These are phyloP conservation scores for Vitis rupestris DNA, from an alignment of 164 flowering plant genomes.

Conservation along the genomic window DNA sequence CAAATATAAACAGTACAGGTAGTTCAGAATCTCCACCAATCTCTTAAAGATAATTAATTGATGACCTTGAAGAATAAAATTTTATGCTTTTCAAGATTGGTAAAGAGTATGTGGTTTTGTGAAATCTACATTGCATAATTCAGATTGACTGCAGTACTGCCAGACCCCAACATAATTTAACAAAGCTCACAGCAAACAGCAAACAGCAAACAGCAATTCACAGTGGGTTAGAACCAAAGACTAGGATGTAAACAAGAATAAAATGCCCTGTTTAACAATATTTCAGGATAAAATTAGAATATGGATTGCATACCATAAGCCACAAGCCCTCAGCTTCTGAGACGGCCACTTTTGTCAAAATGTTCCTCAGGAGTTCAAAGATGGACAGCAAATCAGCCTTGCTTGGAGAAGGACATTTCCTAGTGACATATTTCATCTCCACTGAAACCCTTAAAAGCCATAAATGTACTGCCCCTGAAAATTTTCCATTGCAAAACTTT, in stretches of 20 bases:
- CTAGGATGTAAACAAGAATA: too few relatives aligned
- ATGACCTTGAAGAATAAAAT: neutral
- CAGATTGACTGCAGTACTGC: too few relatives aligned
- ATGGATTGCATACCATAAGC: constrained; percentile 63
- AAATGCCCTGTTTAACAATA: too few relatives aligned
- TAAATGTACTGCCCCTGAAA: constrained; percentile 42
- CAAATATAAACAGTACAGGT: neutral
- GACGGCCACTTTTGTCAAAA: constrained; percentile 46
- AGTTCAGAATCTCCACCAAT: neutral
- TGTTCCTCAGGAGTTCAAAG: constrained; percentile 46
- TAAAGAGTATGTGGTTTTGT: too few relatives aligned
- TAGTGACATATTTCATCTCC: constrained; percentile 47
- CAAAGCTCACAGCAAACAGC: too few relatives aligned
- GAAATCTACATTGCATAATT: too few relatives aligned
- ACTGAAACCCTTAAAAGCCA: constrained; percentile 64
- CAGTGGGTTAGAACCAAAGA: too few relatives aligned
- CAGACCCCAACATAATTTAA: neutral
- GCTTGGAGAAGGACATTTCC: constrained; percentile 33
- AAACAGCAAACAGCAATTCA: too few relatives aligned
- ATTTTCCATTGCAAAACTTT: constrained; percentile 55
- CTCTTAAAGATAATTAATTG: neutral
- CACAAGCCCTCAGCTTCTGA: constrained; percentile 77
- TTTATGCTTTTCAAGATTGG: too few relatives aligned
- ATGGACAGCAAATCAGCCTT: constrained; percentile 49
- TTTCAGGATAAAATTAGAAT: neutral